phyloP scores from a whole-genome alignment of 2,329 filamentous ascomycete genomes.

The Aspergillus sp. region DNA sequence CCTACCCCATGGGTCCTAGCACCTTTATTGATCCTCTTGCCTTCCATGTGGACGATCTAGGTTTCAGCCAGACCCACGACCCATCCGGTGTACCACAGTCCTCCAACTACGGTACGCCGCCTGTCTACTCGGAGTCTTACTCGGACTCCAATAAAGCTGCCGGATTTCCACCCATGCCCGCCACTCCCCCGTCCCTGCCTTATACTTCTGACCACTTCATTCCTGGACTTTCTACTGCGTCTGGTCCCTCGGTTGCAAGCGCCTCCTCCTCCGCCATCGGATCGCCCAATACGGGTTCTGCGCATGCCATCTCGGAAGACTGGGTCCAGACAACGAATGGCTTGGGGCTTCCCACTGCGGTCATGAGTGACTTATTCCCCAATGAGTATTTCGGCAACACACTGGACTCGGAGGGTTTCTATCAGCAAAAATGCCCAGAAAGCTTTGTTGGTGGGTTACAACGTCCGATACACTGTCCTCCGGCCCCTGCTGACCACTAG shows the following conservation, averaged over 20 bases:
- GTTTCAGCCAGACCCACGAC: constrained; percentile 26
- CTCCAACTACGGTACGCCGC: constrained; percentile 32
- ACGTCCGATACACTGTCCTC: not conserved
- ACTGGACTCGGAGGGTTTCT: constrained; percentile 47
- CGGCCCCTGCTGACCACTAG: constrained; percentile 1
- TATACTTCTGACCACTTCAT: constrained; percentile 46
- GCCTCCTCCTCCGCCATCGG: constrained; percentile 67
- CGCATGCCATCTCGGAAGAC: constrained; percentile 60
- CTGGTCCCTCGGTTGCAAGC: constrained; percentile 57
- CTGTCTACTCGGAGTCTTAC: constrained; percentile 29
- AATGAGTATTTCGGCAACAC: constrained; percentile 51
- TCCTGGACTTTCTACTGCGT: constrained; percentile 63
- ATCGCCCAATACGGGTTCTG: constrained; percentile 65
- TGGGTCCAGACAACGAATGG: constrained; percentile 58
- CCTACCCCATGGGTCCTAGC: constrained; percentile 34
- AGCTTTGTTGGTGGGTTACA: constrained; percentile 35
- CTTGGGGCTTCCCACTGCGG: constrained; percentile 64
- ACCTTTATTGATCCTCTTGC: constrained; percentile 33
- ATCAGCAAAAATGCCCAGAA: constrained; percentile 46
- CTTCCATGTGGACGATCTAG: constrained; percentile 30
- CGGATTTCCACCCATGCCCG: constrained; percentile 31
- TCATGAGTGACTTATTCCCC: constrained; percentile 61
- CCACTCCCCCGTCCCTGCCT: constrained; percentile 36
- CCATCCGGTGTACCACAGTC: constrained; percentile 25
- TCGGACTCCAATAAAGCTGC: constrained; percentile 29